These are phyloP conservation scores for Pyronema domesticum DNA, from an alignment of 495 filamentous ascomycete genomes.

Conservation along the genomic window DNA sequence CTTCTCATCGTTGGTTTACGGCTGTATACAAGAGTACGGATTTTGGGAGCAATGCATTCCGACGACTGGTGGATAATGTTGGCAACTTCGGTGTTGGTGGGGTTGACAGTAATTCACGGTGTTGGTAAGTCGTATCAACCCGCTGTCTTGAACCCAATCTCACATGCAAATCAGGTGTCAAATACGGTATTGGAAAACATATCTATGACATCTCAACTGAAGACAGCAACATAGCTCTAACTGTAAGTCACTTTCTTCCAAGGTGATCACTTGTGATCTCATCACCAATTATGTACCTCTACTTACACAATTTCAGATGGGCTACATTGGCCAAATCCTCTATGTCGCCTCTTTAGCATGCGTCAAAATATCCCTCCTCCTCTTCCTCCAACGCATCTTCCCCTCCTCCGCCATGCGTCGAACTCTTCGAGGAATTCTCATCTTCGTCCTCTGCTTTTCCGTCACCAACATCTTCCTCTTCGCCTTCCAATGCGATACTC, in stretches of 20 bases:
- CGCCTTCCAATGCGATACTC: constrained; percentile 4
- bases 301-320: background rate
- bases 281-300: background rate
- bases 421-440: background rate
- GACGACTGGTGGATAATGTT: constrained; percentile 4
- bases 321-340: constrained; percentile 3
- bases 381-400: constrained; percentile 2
- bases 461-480: constrained; percentile 6
- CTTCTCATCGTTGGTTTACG: constrained; percentile 2
- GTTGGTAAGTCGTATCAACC: background rate
- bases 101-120: constrained; percentile 1
- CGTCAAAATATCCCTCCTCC: constrained; percentile 3
- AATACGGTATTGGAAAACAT: constrained; percentile 6
- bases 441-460: constrained; percentile 3
- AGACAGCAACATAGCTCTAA: constrained; percentile 1
- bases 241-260: background rate
- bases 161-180: background rate
- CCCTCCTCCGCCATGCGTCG: constrained; percentile 1
- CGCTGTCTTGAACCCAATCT: background rate
- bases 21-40: background rate
- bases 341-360: constrained; percentile 2
- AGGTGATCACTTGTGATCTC: background rate
- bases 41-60: constrained; percentile 3
- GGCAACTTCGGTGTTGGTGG: background rate
- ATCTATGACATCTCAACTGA: background rate